Base-by-base conservation (phyloP, 2,329 filamentous ascomycete genomes). In the Penicillium sumatraense region DNA sequence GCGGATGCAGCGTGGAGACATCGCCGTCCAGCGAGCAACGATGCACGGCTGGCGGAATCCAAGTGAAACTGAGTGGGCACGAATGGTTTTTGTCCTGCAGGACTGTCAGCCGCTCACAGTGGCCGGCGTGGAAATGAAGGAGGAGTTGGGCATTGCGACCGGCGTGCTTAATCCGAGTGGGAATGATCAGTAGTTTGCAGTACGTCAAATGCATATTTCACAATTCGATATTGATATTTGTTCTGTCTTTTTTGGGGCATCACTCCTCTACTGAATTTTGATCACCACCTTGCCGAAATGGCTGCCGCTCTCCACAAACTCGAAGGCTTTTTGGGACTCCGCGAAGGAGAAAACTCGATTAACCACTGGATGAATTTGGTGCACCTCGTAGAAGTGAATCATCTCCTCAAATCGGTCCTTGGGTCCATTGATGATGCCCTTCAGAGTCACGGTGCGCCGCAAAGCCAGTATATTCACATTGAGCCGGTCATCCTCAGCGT, bases 361-460 rank as follows among this genome's bases (percentile, higher is more conserved):
- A 8, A 86, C 78, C 7, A 85, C 72, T 0, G 74, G 74, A 9
- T 60, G 65, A 20, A 77, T 67, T 47, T 64, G 53, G 16, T 72
- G 68, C 49, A 56, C 56, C 49, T 74, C 68, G 26, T 71, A 72
- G 58, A 75, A 75, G 1, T 38, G 53, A 10, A 71, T 45, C 68
- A 75, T 70, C 51, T 75, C 72, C 58, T 76, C 72, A 33, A 76
- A 81, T 36, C 80, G 73, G 58, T 85, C 82, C 59, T 78, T 80
- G 0, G 86, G 85, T 0, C 86, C 87, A 67, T 88, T 88, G 24
- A 88, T 63, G 6, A 89, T 81, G 0, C 87, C 81, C 67, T 82
- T 83, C 7, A 84, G 64, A 1, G 81, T 83, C 1, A 83, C 78
- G 38, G 78, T 84, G 20, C 79, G 72, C 57, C 75, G 72, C 41